Conservation (phyloP, 163 green algal genomes). For the Scenedesmus sp. region DNA sequence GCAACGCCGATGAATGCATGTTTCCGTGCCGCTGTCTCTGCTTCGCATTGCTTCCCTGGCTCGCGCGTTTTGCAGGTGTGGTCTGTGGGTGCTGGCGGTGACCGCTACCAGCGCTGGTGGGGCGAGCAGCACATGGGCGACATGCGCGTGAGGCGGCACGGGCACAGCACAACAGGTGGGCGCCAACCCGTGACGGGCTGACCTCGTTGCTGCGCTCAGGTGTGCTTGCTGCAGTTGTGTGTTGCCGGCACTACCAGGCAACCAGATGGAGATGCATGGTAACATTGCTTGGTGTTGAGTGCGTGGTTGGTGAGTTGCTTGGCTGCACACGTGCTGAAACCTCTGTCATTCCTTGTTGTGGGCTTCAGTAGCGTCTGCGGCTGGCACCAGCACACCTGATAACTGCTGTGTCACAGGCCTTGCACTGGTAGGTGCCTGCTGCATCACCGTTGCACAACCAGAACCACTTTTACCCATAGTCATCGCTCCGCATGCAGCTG, state of each 20-base stretch:
- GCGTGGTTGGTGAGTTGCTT: background rate
- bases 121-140: conserved; percentile 88
- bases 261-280: background rate
- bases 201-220: conserved; percentile 12
- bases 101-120: conserved; percentile 86
- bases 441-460: background rate
- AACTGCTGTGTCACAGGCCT: background rate
- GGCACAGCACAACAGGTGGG: conserved; percentile 70
- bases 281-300: background rate
- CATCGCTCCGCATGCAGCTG: too few relatives aligned
- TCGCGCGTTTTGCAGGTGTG: conserved; percentile 63
- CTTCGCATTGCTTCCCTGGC: background rate
- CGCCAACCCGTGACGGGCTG: background rate
- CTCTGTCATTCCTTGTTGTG: too few relatives aligned
- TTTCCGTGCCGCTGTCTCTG: too few relatives aligned
- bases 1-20: too few relatives aligned
- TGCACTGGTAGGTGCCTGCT: background rate
- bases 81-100: conserved; percentile 63
- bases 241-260: background rate
- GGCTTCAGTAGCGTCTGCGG: too few relatives aligned
- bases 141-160: conserved; percentile 82
- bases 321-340: background rate
- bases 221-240: conserved; percentile 46
- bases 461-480: background rate
- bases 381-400: too few relatives aligned